Percentiles rank a stretch among this genome's conserved stretches.
phyloP scores from a whole-genome alignment of 148 eudicot genomes.

The Drosera capensis region DNA sequence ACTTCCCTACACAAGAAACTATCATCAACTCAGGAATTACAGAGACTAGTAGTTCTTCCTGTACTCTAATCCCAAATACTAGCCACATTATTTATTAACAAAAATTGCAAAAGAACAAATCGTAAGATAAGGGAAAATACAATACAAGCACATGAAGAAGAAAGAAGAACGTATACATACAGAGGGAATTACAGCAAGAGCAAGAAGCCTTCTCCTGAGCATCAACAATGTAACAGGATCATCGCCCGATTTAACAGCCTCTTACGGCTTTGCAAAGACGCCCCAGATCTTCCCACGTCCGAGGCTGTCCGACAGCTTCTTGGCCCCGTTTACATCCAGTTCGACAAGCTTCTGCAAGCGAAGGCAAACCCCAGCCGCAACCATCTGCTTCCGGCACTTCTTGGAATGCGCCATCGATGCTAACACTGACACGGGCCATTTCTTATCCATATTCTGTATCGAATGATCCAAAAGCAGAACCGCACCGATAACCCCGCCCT shows the following conservation, averaged over 20 bases:
- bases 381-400: constrained; percentile 58
- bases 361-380: constrained; percentile 45
- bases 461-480: constrained; percentile 65
- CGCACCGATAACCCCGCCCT: constrained; percentile 40
- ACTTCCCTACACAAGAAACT: constrained; percentile 14
- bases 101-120: no score
- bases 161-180: neutral
- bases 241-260: no score
- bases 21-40: constrained; percentile 11
- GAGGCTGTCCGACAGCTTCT: constrained; percentile 50
- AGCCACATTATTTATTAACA: constrained; percentile 32
- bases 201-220: no score
- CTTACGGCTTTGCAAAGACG: constrained; percentile 52
- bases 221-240: no score
- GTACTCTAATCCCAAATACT: constrained; percentile 22
- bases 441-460: constrained; percentile 37
- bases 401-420: constrained; percentile 35
- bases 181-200: neutral
- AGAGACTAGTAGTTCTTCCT: constrained; percentile 24
- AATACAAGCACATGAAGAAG: no score
- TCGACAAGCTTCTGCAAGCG: constrained; percentile 62
- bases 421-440: constrained; percentile 42
- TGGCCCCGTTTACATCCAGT: constrained; percentile 63
- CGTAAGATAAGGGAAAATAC: no score
- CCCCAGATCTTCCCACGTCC: constrained; percentile 74